Base-by-base conservation (phyloP, 1,284 basidiomycete genomes). In the Kalmanozyma brasiliensis region DNA sequence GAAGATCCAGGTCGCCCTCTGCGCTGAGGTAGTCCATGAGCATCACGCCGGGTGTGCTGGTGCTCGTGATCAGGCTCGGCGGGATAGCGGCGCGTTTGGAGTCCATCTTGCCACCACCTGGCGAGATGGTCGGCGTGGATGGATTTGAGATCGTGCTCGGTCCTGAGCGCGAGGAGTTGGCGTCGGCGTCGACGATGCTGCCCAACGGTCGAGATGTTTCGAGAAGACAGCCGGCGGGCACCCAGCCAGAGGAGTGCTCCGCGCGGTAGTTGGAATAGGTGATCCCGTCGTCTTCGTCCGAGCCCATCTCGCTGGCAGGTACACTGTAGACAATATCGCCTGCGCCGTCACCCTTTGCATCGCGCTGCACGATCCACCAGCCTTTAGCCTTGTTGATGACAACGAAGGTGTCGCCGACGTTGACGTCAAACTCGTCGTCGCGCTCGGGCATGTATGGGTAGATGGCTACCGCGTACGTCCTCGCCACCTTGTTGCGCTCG, bases 281-380 rank as follows among this genome's bases (percentile, higher is more conserved):
- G n/a, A 45, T 40, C 11, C 49, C 47, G 22, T 53, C 44, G n/a
- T 57, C 41, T 26, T 77, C 83, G 17, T 37, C 51, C 8, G 51
- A 26, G 23, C 40, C 49, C 17, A 24, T 16, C 24, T 77, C 83
- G 91, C 79, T 92, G 89, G 81, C 90, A 89, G 46, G 85, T 83
- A 29, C 86, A 71, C 92, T 91, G 20, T 88, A 86, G 56, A 91
- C 89, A 38, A 93, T 87, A 46, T 89, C 84, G 13, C 94, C 94
- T 6, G 89, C 87, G 2, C 93, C 94, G 41, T 88, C 88, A 20
- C 91, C 90, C 19, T 63, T 49, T 1, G 78, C 56, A 82, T 98
- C 96, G 30, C 92, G 88, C 80, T 98, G 94, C 3, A 98, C 95
- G 32, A 97, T 91, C 93, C 95, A 99, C 96, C 96, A 98, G 0